Evolutionary conservation across 1,139 yeast genomes (phyloP).

Genomic region (Suhomyces ambrosiae): DNA sequence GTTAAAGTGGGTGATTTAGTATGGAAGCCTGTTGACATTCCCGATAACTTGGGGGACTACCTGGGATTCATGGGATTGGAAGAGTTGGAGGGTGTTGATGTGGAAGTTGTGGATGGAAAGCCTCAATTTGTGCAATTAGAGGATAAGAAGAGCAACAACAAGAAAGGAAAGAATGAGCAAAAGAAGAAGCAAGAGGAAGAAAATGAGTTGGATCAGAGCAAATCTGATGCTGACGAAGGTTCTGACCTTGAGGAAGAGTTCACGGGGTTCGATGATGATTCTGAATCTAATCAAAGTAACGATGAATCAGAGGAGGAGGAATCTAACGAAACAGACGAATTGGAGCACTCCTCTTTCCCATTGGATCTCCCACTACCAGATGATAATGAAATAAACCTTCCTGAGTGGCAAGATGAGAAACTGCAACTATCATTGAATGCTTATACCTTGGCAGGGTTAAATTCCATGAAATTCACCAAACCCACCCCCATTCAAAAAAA

Average conservation of each 20-base stretch:
- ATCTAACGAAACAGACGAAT: constrained; percentile 12
- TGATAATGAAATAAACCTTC: constrained; percentile 47
- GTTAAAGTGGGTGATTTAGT: constrained; percentile 54
- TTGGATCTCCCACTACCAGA: constrained; percentile 36
- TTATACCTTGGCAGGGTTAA: constrained; percentile 60
- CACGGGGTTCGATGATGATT: constrained; percentile 14
- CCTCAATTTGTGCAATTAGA: constrained; percentile 63
- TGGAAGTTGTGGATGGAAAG: constrained; percentile 64
- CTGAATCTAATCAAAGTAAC: constrained; percentile 5
- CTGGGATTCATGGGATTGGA: constrained; percentile 92
- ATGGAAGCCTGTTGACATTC: constrained; percentile 85
- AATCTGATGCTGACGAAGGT: constrained; percentile 16
- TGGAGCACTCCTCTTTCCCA: constrained; percentile 11
- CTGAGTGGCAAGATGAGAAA: constrained; percentile 55
- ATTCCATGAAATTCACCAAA: constrained; percentile 54
- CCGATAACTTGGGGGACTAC: constrained; percentile 81
- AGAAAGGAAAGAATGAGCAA: constrained; percentile 15
- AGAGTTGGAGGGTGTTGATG: constrained; percentile 91
- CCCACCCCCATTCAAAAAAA: constrained; percentile 86
- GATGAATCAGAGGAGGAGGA: constrained; percentile 13
- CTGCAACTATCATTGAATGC: constrained; percentile 45
- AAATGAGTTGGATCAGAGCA: too few species aligned
- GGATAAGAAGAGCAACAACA: constrained; percentile 11
- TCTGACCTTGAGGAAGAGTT: constrained; percentile 15
- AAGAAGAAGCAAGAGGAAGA: constrained; percentile 19